phyloP scores from a whole-genome alignment of 192 early-diverging fungal genomes.

The Gryganskiella cystojenkinii region DNA sequence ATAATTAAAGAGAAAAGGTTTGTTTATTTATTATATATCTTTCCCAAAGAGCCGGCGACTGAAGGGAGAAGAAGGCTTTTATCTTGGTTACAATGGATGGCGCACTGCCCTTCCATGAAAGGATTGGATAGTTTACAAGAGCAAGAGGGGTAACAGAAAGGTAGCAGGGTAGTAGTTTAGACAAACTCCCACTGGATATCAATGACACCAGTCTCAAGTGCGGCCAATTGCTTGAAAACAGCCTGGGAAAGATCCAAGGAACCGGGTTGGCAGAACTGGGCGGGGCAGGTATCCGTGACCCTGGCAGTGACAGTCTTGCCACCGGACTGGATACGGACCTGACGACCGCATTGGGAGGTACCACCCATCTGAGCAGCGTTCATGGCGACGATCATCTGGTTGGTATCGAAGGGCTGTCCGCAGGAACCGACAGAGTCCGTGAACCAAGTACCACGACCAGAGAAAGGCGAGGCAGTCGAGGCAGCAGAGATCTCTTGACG shows the following conservation, averaged over 20 bases:
- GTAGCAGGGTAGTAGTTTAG: slow-evolving; percentile 19
- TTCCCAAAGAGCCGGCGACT: no score
- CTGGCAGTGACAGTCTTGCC: slow-evolving; percentile 48
- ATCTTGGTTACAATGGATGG: no score
- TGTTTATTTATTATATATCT: no score
- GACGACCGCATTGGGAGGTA: slow-evolving; percentile 46
- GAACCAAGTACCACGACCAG: slow-evolving; percentile 57
- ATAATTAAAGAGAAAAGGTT: no score
- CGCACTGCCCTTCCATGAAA: no score
- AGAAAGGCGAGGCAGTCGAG: slow-evolving; percentile 6
- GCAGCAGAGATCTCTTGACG: neutral
- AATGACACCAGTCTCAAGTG: slow-evolving; percentile 41
- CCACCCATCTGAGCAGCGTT: slow-evolving; percentile 52
- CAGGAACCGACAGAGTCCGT: slow-evolving; percentile 51
- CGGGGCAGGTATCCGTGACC: slow-evolving; percentile 61
- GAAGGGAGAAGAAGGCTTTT: neutral
- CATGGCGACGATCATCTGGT: slow-evolving; percentile 57
- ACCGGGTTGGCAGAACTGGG: slow-evolving; percentile 41
- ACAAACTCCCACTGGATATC: slow-evolving; percentile 53
- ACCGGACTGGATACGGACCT: slow-evolving; percentile 33
- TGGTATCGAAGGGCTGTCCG: slow-evolving; percentile 51
- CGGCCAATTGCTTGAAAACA: slow-evolving; percentile 54
- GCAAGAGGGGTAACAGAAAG: no score
- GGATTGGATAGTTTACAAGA: no score
- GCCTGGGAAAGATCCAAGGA: slow-evolving; percentile 52